Evolutionary conservation across 2,329 filamentous ascomycete genomes (phyloP), one percentile per base, ranked within the genome.

Genomic region (Sodiomyces alkalinus): DNA sequence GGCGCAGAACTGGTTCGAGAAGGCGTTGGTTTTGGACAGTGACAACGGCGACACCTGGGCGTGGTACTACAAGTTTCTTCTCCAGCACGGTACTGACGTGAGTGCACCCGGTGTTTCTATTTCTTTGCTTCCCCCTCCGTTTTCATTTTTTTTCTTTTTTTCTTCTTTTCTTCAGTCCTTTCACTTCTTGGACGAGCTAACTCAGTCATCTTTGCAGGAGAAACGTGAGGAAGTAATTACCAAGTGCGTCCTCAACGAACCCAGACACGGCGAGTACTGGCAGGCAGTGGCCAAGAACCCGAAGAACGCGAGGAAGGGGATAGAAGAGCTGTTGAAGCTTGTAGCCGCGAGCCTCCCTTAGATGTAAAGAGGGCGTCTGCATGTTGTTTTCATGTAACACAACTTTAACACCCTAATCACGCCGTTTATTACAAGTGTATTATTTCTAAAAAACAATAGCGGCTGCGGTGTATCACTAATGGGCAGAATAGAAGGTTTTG

Each of bases 1-100:
- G 52, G 87, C 90, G 3, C 80, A 86, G 53, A 86, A 73, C 39
- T 98, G 90, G 90, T 98, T 98, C 51, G 85, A 94, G 55, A 93
- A 92, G 55, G 90, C 90, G 1, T 74, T 94, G 31, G 64, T 93
- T 30, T 61, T 90, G 9, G 85, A 98, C 45, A 73, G 77, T 19
- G 86, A 96, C 49, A 59, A 74, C 28, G 90, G 90, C 28, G 92
- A 98, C 57, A 80, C 75, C 8, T 98, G 92, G 92, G 87, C 85
- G 13, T 98, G 87, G 87, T 98, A 94, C 53, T 90, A 85, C 53
- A 86, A 87, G 52, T 98, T 96, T 51, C 48, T 96, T 39, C 50
- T 74, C 40, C 82, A 94, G 61, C 86, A 98, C 55, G 92, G 90
- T 7, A 94, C 85, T 5, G 77, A 83, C 9, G 33, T 35, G 19